Evolutionary conservation across 148 eudicot species (phyloP).

Genomic region (Amaranthus cruentus): DNA sequence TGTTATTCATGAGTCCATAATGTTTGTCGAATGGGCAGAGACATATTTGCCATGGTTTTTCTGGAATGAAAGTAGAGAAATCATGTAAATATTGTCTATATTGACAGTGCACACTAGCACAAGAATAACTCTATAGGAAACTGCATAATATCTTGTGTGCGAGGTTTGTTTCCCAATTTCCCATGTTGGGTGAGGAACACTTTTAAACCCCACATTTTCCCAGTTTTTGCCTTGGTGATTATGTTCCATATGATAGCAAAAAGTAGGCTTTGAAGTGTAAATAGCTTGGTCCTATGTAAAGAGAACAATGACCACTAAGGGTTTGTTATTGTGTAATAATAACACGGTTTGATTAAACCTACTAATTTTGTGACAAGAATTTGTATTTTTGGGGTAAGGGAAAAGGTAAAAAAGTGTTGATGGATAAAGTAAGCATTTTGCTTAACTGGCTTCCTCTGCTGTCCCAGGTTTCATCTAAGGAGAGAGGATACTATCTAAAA

Average conservation of each 20-base stretch:
- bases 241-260: not conserved
- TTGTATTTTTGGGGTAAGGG: not conserved
- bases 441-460: not conserved
- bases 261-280: not conserved
- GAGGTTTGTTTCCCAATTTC: not conserved
- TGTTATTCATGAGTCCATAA: not conserved
- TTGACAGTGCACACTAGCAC: not conserved
- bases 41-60: not conserved
- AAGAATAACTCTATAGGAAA: not conserved
- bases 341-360: not conserved
- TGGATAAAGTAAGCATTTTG: not conserved
- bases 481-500: no score
- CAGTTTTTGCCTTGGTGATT: not conserved
- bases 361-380: not conserved
- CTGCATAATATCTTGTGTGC: not conserved
- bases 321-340: not conserved
- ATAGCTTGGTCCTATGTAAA: not conserved
- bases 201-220: not conserved
- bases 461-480: no score
- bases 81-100: not conserved
- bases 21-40: not conserved
- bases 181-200: not conserved
- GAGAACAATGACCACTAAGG: no score
- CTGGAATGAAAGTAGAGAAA: not conserved
- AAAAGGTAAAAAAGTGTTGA: not conserved